Base-by-base conservation (phyloP, 805 yeast genomes). In the Candida cerambycidarum region DNA sequence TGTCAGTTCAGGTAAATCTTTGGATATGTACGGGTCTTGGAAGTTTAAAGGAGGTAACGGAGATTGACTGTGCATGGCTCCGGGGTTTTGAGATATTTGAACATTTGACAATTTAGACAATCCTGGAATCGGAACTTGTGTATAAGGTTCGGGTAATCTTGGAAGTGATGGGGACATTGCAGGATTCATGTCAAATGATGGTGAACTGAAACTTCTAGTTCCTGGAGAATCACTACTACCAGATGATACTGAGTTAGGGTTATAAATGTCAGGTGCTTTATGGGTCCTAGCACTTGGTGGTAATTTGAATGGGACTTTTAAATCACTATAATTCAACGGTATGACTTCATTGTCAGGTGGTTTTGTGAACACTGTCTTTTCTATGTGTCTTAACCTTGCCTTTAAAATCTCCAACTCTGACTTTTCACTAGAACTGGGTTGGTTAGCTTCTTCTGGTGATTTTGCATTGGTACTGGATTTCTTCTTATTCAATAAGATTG, bases 331-430 rank as follows among this genome's bases (percentile, higher is more conserved):
- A 23, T 41, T 41, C 15, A 35, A 28, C 9, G 43, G 43, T 11
- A 41, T 34, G 2, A 34, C 39, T 34, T 34, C 43, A 18, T 24
- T 25, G 6, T 23, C 32, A 6, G 42, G 24, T 2, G 38, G n/a
- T 29, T 28, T 35, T 2, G 21, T 17, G 6, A 41, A 29, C 2
- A 41, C 15, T 14, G 39, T 21, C 5, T 35, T 34, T 38, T 57
- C 62, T 15, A 57, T 42, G 5, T 48, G 48, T 18, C 38, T 37
- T 19, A 57, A 35, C 25, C 61, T 41, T 19, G 54, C 52, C 34
- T 54, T 56, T 27, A 57, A 45, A 23, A 43, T 28, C 18, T 43
- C 47, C 32, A 57, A 44, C 28, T 57, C 62, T 11, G 47, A 34
- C n/a, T n/a, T n/a, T 29, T 47, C 24, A 10, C 29, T 36, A 29